Conservation (phyloP, 768 basidiomycete genomes). For the Amanita jacksonii region DNA sequence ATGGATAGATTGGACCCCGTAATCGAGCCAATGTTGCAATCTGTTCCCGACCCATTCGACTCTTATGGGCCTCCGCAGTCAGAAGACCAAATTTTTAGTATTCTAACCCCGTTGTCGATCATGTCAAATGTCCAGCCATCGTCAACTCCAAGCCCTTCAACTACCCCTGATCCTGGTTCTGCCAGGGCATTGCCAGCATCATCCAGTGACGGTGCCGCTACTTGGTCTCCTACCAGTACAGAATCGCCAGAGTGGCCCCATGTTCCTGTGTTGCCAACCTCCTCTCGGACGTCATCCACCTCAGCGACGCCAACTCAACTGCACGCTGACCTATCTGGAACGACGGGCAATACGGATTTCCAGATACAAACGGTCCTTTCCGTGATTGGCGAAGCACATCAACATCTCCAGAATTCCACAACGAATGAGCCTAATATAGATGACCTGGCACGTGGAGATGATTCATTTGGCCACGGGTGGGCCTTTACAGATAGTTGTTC, state of each 20-base stretch:
- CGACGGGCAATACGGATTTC: slow-evolving; percentile 45
- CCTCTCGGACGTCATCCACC: too few species aligned
- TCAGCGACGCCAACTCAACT: slow-evolving; percentile 37
- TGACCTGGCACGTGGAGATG: background rate
- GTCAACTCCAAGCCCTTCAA: slow-evolving; percentile 50
- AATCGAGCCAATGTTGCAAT: slow-evolving; percentile 84
- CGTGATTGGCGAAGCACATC: slow-evolving; percentile 54
- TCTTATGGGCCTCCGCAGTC: slow-evolving; percentile 82
- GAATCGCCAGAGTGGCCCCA: slow-evolving; percentile 52
- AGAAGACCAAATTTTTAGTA: slow-evolving; percentile 89
- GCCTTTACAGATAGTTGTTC: slow-evolving; percentile 30
- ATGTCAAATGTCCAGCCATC: slow-evolving; percentile 42
- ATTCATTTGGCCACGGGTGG: slow-evolving; percentile 25
- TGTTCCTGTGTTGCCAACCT: slow-evolving; percentile 35
- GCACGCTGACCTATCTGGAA: slow-evolving; percentile 38
- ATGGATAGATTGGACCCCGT: slow-evolving; percentile 68
- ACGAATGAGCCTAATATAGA: slow-evolving; percentile 3
- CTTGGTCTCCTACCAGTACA: slow-evolving; percentile 48
- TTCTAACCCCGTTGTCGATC: slow-evolving; percentile 79
- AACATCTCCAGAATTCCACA: slow-evolving; percentile 20
- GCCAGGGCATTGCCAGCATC: slow-evolving; percentile 22
- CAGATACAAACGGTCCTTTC: slow-evolving; percentile 69
- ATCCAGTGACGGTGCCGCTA: slow-evolving; percentile 23
- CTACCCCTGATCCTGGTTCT: slow-evolving; percentile 33
- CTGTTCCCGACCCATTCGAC: slow-evolving; percentile 89